Base-by-base conservation (phyloP, 371 early-diverging fungal genomes). In the Mucor irregularis region DNA sequence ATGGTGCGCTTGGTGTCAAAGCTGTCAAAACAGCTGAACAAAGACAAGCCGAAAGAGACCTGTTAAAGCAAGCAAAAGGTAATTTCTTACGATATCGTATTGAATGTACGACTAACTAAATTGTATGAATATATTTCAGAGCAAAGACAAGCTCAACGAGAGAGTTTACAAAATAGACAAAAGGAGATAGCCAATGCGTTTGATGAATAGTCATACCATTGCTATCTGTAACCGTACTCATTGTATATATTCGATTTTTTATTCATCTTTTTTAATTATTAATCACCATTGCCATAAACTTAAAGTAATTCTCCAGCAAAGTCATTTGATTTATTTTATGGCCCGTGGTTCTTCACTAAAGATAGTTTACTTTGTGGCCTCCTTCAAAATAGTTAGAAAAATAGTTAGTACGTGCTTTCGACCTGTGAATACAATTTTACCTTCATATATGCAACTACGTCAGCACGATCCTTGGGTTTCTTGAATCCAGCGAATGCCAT, bases 401-500 rank as follows among this genome's bases (percentile, higher is more conserved):
- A n/a, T n/a, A n/a, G n/a, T n/a, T n/a, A n/a, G n/a, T n/a, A n/a
- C n/a, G n/a, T n/a, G n/a, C n/a, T n/a, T n/a, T n/a, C n/a, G n/a
- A n/a, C n/a, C n/a, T n/a, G n/a, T n/a, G n/a, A n/a, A n/a, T n/a
- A n/a, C n/a, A n/a, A n/a, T n/a, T n/a, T n/a, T 53, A 84, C 84
- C 86, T 93, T 92, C 69, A 96, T 81, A 84, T 93, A 92, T 52
- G 94, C 88, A 65, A 94, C 87, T 53, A 93, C 85, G 71, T 94
- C 94, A 68, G 83, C 82, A 58, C 90, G 84, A 49, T 89, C 88
- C 79, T 87, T 84, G 31, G 94, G 93, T 61, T 96, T 96, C 89
- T 96, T 96, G 85, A 96, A 93, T 22, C 97, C 97, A 63, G 94
- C 93, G 72, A 96, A 96, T 56, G 93, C 93, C 96, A 97, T 95